A percentile compares a stretch with the other conserved stretches of the same genome.
phyloP scores from a whole-genome alignment of 352 stramenopile species.

The Pythium utonaiense region DNA sequence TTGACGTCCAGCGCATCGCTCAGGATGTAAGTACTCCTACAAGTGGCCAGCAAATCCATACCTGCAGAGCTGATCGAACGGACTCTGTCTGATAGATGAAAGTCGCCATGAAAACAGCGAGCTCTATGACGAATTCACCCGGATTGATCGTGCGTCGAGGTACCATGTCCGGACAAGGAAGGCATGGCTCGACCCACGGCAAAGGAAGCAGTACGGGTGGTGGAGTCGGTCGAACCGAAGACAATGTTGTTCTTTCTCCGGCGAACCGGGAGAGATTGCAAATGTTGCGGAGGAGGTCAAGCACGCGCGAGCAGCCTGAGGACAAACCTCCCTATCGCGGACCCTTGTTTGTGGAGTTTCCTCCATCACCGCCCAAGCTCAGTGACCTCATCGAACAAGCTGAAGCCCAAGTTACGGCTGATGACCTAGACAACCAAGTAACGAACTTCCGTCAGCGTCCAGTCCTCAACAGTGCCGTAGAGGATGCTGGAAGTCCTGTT shows the following conservation, averaged over 20 bases:
- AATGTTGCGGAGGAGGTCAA: neutral
- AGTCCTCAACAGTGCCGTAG: constrained; percentile 31
- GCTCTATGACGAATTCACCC: constrained; percentile 17
- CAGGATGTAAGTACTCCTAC: constrained; percentile 32
- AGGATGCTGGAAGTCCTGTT: constrained; percentile 32
- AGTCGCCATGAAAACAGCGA: constrained; percentile 36
- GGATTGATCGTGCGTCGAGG: constrained; percentile 13
- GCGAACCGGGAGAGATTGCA: neutral
- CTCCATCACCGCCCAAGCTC: constrained; percentile 21
- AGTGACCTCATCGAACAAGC: constrained; percentile 29
- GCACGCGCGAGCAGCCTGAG: neutral
- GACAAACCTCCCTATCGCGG: neutral
- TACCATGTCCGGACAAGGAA: neutral
- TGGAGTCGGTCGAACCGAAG: neutral
- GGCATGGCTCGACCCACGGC: constrained; percentile 14
- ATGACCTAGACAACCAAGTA: constrained; percentile 31
- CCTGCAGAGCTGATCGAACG: too few species aligned
- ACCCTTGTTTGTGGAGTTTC: constrained; percentile 21
- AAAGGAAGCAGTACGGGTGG: constrained; percentile 21
- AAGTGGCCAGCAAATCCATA: too few species aligned
- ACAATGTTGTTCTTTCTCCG: neutral
- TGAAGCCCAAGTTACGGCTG: constrained; percentile 18
- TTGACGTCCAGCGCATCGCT: constrained; percentile 38
- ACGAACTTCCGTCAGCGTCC: constrained; percentile 56
- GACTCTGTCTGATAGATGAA: constrained; percentile 29